These are phyloP conservation scores for Erysimum cheiranthoides DNA, from an alignment of 345 rosid genomes.

Conservation along the genomic window DNA sequence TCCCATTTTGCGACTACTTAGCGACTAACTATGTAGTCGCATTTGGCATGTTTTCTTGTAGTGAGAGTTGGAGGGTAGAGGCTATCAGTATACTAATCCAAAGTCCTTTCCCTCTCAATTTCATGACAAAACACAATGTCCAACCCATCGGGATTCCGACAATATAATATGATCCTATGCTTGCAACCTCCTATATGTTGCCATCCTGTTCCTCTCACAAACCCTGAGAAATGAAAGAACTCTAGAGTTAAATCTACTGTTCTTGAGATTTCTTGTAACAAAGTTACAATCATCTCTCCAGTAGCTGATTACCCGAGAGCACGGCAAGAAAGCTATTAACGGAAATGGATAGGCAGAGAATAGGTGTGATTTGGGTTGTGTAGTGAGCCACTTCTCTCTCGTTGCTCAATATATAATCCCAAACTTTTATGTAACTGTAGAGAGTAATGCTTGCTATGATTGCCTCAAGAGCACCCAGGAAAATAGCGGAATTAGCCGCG, in stretches of 20 bases:
- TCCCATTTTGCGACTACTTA: too few relatives aligned
- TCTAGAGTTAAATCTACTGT: neutral
- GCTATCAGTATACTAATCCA: constrained; percentile 60
- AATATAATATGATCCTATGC: constrained; percentile 62
- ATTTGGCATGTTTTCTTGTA: too few relatives aligned
- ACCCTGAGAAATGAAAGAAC: constrained; percentile 44
- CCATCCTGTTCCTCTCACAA: constrained; percentile 74
- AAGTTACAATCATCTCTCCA: neutral
- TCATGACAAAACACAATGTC: constrained; percentile 49
- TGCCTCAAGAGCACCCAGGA: constrained; percentile 45
- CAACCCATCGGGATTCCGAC: constrained; percentile 59
- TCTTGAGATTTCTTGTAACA: constrained; percentile 8
- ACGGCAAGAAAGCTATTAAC: constrained; percentile 48
- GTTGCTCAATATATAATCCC: constrained; percentile 51
- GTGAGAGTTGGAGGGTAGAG: constrained; percentile 32
- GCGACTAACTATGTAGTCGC: too few relatives aligned
- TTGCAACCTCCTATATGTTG: constrained; percentile 66
- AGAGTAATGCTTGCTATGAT: constrained; percentile 38
- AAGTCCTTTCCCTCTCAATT: constrained; percentile 57
- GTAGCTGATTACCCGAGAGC: constrained; percentile 54
- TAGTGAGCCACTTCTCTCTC: constrained; percentile 49
- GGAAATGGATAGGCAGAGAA: constrained; percentile 41
- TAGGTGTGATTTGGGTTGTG: constrained; percentile 45
- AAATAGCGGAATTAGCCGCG: constrained; percentile 37
- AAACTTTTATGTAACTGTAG: constrained; percentile 35